phyloP scores from a whole-genome alignment of 2,329 filamentous ascomycete genomes.

The Penicillium olsonii region DNA sequence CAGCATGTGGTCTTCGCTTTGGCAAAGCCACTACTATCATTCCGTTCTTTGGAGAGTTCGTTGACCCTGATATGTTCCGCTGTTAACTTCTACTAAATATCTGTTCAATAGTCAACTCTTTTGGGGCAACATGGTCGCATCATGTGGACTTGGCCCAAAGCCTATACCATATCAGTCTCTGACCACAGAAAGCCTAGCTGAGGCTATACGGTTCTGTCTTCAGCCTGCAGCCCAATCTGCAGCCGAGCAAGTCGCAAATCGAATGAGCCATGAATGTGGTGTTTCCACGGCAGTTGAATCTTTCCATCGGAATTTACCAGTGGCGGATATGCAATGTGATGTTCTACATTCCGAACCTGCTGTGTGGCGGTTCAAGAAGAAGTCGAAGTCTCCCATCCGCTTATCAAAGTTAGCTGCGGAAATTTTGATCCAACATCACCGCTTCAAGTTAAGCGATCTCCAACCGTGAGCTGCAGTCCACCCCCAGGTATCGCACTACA shows the following conservation, averaged over 20 bases:
- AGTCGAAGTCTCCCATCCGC: conserved; percentile 8
- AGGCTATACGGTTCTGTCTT: conserved; percentile 48
- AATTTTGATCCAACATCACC: conserved; percentile 20
- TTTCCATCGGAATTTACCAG: conserved; percentile 43
- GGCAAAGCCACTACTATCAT: conserved; percentile 55
- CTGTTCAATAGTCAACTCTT: conserved; percentile 45
- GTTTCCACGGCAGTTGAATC: conserved; percentile 42
- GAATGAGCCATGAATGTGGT: conserved; percentile 45
- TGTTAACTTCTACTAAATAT: too few species aligned
- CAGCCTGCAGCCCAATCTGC: conserved; percentile 34
- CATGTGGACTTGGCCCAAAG: conserved; percentile 49
- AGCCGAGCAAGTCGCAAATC: conserved; percentile 37
- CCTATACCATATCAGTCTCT: conserved; percentile 51
- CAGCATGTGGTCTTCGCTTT: conserved; percentile 53
- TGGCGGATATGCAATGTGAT: conserved; percentile 23
- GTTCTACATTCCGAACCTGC: conserved; percentile 26
- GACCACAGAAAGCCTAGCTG: conserved; percentile 45
- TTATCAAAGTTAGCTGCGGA: conserved; percentile 24
- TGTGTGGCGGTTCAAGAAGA: conserved; percentile 26
- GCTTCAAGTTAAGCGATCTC: conserved; percentile 9
- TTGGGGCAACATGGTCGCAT: conserved; percentile 55
- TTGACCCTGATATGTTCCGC: too few species aligned
- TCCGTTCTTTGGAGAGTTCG: conserved; percentile 57
- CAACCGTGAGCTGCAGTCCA: conserved; percentile 8
- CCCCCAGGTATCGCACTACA: too few species aligned